Base-by-base conservation (phyloP, 805 yeast species). In the Wickerhamomyces xylosicus region DNA sequence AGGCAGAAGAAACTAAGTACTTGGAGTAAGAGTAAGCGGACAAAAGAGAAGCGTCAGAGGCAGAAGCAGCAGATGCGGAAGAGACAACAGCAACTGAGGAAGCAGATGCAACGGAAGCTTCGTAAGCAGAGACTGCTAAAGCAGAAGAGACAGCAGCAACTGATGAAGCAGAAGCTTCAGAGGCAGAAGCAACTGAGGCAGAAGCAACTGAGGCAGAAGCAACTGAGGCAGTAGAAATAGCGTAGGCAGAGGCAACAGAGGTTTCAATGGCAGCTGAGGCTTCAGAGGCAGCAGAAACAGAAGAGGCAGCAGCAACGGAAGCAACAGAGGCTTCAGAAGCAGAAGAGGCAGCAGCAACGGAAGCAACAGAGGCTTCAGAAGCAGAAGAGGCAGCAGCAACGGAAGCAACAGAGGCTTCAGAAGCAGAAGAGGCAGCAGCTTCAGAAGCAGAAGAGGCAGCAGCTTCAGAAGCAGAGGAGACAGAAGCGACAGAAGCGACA, bases 41-140 rank as follows among this genome's bases (percentile, higher is more conserved):
- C 37, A 47, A 41, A 35, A 48, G 50, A 43, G 47, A 47, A 39
- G 54, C 47, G 16, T 33, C 19, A n/a, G 41, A 37, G 40, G 56
- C 53, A 27, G 37, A 34, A 31, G 42, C 48, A 11, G 48, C 42
- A 17, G 29, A 34, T 10, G 47, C 47, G 17, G 52, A 40, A 7
- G 47, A 45, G 17, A 58, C 46, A 21, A 45, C 38, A 20, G 38
- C 35, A 6, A 33, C 53, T 36, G 45, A 46, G 11, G 37, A 36
- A 5, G 18, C 39, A 8, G 42, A 37, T 3, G 22, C 31, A 16
- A 11, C 36, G 19, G 41, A 38, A 9, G 38, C 31, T 10, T 25
- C 33, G 11, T 29, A 17, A n/a, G 28, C 38, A 15, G 31, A 31
- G 15, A 33, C 33, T 19, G 38, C 18, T 14, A 38, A 34, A n/a